Evolutionary conservation across 2,329 filamentous ascomycete genomes (phyloP), one percentile per base, ranked within the genome.

Genomic region (Grosmannia clavigera): DNA sequence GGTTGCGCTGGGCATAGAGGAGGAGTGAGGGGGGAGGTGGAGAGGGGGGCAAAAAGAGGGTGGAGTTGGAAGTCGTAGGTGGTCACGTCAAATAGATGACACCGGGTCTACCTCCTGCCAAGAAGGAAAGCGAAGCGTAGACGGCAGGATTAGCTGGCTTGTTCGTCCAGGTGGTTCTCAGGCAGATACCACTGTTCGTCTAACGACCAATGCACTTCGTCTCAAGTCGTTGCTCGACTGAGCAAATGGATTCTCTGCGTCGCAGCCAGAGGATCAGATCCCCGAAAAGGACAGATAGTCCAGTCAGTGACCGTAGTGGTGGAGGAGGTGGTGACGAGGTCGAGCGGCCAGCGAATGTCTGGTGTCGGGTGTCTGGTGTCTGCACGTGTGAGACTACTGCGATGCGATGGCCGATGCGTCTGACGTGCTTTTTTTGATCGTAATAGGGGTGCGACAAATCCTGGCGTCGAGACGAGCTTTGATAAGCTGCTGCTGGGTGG

Each of bases 1-100:
- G 62, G 74, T 76, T 70, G 79, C 80, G 73, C 75, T 76, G 66
- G 75, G 70, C 75, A 77, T 78, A 63, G 64, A 63, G 19, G 40
- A 43, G 40, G 40, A 43, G 11, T 61, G 38, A 58, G 58, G 50
- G 55, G 25, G 31, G 14, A 31, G 7, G 16, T 22, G 35, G 22
- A 14, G 7, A 40, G 51, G n/a, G 22, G 31, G 52, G 22, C 25
- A 14, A 29, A 48, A 35, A 56, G 19, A 25, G 48, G 5, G 25
- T 43, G 10, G 25, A n/a, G 38, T 43, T 33, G 19, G 14, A 19
- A 5, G 16, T 11, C 3, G n/a, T 11, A 50, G 25, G 46, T 50
- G 25, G 27, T 12, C 43, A 9, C 16, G 43, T 19, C 43, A 22
- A 3, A 31, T 7, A 46, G 5, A 48, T 3, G 16, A 48, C 14